Percentiles rank a stretch among this genome's conserved stretches.
Evolutionary conservation across 805 yeast genomes (phyloP).

Genomic region (Candida dajiaensis): DNA sequence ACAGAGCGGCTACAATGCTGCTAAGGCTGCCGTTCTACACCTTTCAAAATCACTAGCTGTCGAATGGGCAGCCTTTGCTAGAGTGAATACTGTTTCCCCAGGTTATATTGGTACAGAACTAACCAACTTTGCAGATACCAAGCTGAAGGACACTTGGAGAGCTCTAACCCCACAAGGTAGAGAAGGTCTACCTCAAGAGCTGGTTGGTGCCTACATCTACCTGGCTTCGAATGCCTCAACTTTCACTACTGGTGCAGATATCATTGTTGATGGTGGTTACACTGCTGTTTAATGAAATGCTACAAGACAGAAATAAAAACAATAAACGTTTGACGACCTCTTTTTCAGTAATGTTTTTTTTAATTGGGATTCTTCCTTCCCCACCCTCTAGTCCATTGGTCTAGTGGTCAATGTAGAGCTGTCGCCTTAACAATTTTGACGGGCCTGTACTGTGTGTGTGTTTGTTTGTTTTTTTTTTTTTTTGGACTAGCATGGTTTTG

Average conservation of each 20-base stretch:
- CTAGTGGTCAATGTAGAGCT: too few relatives aligned
- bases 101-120: slow-evolving; percentile 79
- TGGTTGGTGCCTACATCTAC: slow-evolving; percentile 75
- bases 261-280: slow-evolving; percentile 80
- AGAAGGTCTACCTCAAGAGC: slow-evolving; percentile 65
- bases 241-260: slow-evolving; percentile 73
- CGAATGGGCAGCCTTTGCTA: slow-evolving; percentile 81
- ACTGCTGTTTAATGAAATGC: slow-evolving; percentile 9
- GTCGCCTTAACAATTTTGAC: too few relatives aligned
- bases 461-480: too few relatives aligned
- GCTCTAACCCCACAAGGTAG: slow-evolving; percentile 61
- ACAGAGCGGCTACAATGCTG: slow-evolving; percentile 84
- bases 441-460: too few relatives aligned
- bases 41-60: slow-evolving; percentile 73
- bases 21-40: slow-evolving; percentile 80
- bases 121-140: slow-evolving; percentile 41
- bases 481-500: background rate
- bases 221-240: slow-evolving; percentile 78
- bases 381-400: too few relatives aligned
- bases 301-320: background rate
- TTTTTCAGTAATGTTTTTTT: background rate
- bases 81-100: slow-evolving; percentile 81
- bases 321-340: background rate
- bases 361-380: background rate
- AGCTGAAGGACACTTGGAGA: slow-evolving; percentile 44